Evolutionary conservation across 345 rosid genomes (phyloP), one percentile per base, ranked within the genome.

Genomic region (Murraya koenigii): DNA sequence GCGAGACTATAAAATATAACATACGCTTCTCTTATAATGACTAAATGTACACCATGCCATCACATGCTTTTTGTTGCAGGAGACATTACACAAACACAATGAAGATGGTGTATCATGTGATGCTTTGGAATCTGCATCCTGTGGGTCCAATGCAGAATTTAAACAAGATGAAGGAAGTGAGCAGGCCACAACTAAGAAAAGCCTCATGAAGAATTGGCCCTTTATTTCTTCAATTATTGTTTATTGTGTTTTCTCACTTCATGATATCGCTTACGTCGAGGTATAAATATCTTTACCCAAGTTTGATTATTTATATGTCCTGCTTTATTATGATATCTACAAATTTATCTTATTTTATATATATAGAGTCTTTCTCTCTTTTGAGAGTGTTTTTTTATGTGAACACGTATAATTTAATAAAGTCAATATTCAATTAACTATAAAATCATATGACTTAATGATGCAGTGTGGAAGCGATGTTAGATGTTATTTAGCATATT

Each of bases 201-300:
- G 89, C 55, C 92, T 96, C 19, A 14, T 88, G 32, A 86, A 54
- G 81, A 96, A 94, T 82, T 96, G 97, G 98, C 98, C 98, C 77
- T 82, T 94, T 9, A 81, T 96, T 83, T 96, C 99, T 64, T 89
- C 99, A 15, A 89, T 91, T 62, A 82, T 94, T 11, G 97, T 92
- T 62, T 94, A 94, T 69, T 94, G 95, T 41, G 69, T 92, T 80
- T 91, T 94, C 84, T 90, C 97, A 15, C 97, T 92, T 67, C 95
- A 91, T 72, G 97, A 96, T 71, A 94, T 96, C 93, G 97, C 98
- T 78, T 96, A 94, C 85, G 71, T 94, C 2, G 97, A 96, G 97
- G 98, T 94, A 82, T 19, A 1, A 32, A 41, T 41, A 10, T 41
- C 56, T 80, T 56, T 59, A 72, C 19, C 20, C 23, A 6, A 17